A percentile compares a stretch with the other conserved stretches of the same genome.
Conservation (phyloP, 176 grass and related monocot species). For the Oryza glaberrima region DNA sequence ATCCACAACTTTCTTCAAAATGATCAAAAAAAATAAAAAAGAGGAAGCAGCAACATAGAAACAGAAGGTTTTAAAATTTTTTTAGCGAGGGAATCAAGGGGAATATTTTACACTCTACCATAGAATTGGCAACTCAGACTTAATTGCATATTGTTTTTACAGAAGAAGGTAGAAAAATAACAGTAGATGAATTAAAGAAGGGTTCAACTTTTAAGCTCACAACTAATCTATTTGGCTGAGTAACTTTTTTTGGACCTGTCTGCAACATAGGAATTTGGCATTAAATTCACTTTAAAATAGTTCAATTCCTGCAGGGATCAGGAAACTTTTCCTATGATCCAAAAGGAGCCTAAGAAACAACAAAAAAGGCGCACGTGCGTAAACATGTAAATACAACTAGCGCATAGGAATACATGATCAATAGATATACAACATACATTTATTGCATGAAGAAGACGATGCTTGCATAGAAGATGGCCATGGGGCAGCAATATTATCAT, state of each 20-base stretch:
- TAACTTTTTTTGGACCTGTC: constrained; percentile 1
- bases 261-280: neutral
- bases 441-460: constrained; percentile 79
- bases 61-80: too few relatives aligned
- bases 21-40: neutral
- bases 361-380: neutral
- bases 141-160: neutral
- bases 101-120: neutral
- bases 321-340: neutral
- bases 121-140: neutral
- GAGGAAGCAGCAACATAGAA: neutral
- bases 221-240: neutral
- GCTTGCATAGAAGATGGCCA: constrained; percentile 78
- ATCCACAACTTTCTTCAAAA: neutral
- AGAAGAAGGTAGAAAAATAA: constrained; percentile 18
- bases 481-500: constrained; percentile 98
- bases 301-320: neutral
- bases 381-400: constrained; percentile 12
- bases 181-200: constrained; percentile 2
- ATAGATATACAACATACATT: constrained; percentile 64
- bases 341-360: constrained; percentile 5
- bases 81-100: neutral
- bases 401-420: constrained; percentile 16
- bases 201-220: constrained; percentile 3
- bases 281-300: neutral